These are phyloP conservation scores for Phialophora macrospora DNA, from an alignment of 2,329 filamentous ascomycete genomes.

Conservation along the genomic window DNA sequence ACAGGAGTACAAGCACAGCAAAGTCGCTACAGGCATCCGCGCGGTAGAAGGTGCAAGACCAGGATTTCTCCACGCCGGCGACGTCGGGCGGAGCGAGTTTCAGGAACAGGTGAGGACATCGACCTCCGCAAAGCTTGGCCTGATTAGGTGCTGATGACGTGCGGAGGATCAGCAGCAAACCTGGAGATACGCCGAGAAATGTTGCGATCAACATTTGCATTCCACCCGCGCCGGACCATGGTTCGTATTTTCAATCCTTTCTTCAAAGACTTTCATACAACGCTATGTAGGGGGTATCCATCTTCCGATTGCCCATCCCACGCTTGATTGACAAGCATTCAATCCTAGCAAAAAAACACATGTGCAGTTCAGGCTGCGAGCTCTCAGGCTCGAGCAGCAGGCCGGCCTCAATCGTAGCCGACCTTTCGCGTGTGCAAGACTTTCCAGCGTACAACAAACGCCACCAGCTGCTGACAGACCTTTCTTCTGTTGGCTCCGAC, in stretches of 20 bases:
- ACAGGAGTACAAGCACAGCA: neutral
- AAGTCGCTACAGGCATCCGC: too few species aligned
- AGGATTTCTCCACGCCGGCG: neutral
- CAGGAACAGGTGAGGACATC: neutral
- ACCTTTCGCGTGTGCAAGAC: neutral
- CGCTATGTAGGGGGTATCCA: slow-evolving; percentile 32
- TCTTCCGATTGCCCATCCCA: slow-evolving; percentile 18
- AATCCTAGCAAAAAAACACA: slow-evolving; percentile 14
- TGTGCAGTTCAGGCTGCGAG: slow-evolving; percentile 1
- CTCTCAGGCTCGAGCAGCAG: slow-evolving; percentile 6
- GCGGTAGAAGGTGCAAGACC: neutral
- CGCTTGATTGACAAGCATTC: slow-evolving; percentile 9
- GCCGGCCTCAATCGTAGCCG: slow-evolving; percentile 1
- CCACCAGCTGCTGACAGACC: slow-evolving; percentile 16
- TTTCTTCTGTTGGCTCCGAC: slow-evolving; percentile 10
- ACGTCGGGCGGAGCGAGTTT: neutral
- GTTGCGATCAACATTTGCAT: neutral
- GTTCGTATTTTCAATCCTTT: slow-evolving; percentile 4
- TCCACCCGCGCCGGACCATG: neutral
- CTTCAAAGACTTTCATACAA: slow-evolving; percentile 11
- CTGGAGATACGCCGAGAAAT: neutral
- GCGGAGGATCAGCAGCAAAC: neutral
- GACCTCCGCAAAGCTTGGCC: slow-evolving; percentile 2
- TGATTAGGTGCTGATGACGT: neutral
- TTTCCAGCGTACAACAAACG: slow-evolving; percentile 12